Percentiles rank a stretch among this genome's conserved stretches.
Conservation (phyloP, 2,329 filamentous ascomycete genomes). For the Aschersonia sp. region DNA sequence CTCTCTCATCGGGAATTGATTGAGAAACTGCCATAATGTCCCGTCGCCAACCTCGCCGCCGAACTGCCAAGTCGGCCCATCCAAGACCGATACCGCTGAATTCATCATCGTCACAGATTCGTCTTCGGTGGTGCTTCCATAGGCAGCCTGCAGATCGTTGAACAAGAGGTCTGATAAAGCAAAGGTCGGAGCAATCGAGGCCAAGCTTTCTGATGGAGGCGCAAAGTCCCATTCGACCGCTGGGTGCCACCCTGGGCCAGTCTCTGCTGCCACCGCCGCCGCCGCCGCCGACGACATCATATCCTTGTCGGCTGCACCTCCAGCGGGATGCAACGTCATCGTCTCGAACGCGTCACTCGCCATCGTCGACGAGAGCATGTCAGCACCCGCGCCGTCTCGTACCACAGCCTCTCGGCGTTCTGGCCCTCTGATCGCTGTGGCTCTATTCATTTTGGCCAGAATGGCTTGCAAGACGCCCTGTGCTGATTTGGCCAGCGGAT, state of each 20-base stretch:
- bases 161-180: constrained; percentile 42
- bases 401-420: background rate
- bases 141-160: constrained; percentile 36
- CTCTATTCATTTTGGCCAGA: constrained; percentile 35
- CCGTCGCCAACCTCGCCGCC: constrained; percentile 39
- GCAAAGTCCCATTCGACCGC: constrained; percentile 21
- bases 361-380: constrained; percentile 4
- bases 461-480: constrained; percentile 41
- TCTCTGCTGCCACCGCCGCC: background rate
- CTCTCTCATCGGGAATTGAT: constrained; percentile 24
- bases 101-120: background rate
- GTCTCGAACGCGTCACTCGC: no score
- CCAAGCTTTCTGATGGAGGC: constrained; percentile 30
- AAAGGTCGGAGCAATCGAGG: constrained; percentile 38
- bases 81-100: background rate
- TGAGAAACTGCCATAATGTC: constrained; percentile 41
- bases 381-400: background rate
- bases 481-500: constrained; percentile 37
- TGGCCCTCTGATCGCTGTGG: constrained; percentile 15
- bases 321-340: background rate
- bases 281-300: background rate
- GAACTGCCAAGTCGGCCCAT: constrained; percentile 29
- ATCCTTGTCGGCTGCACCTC: background rate
- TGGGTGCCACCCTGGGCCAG: background rate
- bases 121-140: constrained; percentile 8